Conservation (phyloP, 2,329 filamentous ascomycete genomes). For the Nemania diffusa region DNA sequence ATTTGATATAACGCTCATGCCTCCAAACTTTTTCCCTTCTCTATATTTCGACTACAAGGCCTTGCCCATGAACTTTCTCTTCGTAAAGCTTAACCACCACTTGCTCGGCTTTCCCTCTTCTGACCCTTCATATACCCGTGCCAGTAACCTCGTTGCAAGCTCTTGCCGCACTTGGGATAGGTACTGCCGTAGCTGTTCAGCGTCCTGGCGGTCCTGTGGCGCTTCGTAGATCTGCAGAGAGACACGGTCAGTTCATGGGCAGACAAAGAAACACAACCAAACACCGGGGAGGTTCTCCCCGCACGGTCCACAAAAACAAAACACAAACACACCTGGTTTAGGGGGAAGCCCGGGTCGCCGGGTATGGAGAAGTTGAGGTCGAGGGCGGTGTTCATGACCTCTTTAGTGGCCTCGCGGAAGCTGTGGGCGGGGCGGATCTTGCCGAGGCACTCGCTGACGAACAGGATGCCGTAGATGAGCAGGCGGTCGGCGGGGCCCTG, state of each 20-base stretch:
- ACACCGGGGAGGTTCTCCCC: not conserved
- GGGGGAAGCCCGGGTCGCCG: conserved; percentile 89
- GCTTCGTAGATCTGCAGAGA: conserved; percentile 83
- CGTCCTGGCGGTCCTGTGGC: conserved; percentile 85
- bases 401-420: conserved; percentile 71
- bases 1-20: conserved; percentile 7
- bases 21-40: not conserved
- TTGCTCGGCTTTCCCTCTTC: conserved; percentile 76
- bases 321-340: conserved; percentile 76
- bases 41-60: conserved; percentile 63
- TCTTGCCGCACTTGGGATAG: conserved; percentile 94
- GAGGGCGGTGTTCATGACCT: conserved; percentile 88
- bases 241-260: not conserved
- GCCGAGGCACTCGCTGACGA: conserved; percentile 87
- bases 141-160: conserved; percentile 82
- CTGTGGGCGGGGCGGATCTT: conserved; percentile 83
- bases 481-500: conserved; percentile 94
- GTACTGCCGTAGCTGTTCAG: conserved; percentile 88
- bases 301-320: too few species aligned
- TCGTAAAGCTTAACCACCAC: conserved; percentile 99
- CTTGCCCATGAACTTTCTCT: conserved; percentile 99
- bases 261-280: not conserved
- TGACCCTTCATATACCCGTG: conserved; percentile 84
- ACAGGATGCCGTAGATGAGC: conserved; percentile 96
- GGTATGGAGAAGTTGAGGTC: conserved; percentile 94